Evolutionary conservation across 176 grass and related monocot genomes (phyloP).

Genomic region (Tuctoria greenei): DNA sequence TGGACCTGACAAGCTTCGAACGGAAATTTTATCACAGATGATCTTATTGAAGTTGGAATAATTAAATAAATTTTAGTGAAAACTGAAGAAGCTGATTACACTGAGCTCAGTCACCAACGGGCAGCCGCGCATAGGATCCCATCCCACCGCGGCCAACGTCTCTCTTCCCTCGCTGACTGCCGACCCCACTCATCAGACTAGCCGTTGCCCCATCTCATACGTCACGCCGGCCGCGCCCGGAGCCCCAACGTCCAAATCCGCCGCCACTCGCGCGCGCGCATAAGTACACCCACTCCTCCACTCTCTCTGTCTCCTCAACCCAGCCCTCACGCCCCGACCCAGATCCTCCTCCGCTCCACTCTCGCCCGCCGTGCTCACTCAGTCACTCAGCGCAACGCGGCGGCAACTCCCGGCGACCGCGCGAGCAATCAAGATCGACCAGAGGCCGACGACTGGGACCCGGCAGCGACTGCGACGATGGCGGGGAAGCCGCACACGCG

Average conservation of each 20-base stretch:
- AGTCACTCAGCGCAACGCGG: neutral
- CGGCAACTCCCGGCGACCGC: neutral
- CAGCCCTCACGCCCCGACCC: no score
- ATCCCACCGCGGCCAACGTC: neutral
- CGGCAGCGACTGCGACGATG: neutral
- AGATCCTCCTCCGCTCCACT: neutral
- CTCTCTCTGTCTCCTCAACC: neutral
- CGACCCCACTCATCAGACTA: slow-evolving; percentile 22
- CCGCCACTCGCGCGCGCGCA: neutral
- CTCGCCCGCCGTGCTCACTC: neutral
- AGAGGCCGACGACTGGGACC: neutral
- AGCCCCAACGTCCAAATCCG: slow-evolving; percentile 16
- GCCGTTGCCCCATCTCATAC: slow-evolving; percentile 23
- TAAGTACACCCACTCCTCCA: slow-evolving; percentile 18
- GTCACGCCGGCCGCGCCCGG: neutral
- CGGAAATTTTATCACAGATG: neutral
- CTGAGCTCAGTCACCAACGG: neutral
- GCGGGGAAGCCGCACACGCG: slow-evolving; percentile 47
- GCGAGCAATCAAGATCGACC: neutral
- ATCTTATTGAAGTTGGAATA: neutral
- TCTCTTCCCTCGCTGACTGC: neutral
- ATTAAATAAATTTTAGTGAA: no score
- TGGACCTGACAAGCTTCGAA: neutral
- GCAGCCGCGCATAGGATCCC: slow-evolving; percentile 19
- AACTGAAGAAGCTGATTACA: neutral